Evolutionary conservation across 805 yeast genomes (phyloP).

Genomic region (Brettanomyces anomalus): DNA sequence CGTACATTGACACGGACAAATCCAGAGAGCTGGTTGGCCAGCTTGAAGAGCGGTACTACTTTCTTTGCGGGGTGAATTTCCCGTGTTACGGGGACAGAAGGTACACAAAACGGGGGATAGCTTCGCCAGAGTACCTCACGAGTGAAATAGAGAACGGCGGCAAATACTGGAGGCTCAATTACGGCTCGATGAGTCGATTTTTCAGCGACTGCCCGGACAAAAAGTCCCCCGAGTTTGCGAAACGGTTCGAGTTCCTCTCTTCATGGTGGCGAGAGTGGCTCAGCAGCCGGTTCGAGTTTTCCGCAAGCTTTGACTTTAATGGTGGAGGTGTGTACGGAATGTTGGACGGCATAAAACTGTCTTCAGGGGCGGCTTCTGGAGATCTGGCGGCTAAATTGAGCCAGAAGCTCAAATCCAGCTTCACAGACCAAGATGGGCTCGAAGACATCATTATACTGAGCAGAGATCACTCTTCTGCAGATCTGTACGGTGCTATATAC

Average conservation of each 20-base stretch:
- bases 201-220: neutral
- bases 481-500: slow-evolving; percentile 25
- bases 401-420: neutral
- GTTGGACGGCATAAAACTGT: slow-evolving; percentile 20
- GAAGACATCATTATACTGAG: slow-evolving; percentile 18
- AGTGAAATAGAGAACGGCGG: slow-evolving; percentile 24
- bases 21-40: slow-evolving; percentile 23
- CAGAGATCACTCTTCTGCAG: slow-evolving; percentile 23
- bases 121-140: slow-evolving; percentile 26
- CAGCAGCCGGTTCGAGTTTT: slow-evolving; percentile 18
- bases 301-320: slow-evolving; percentile 16
- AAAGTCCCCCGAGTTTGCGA: neutral
- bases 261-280: slow-evolving; percentile 33
- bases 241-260: slow-evolving; percentile 5
- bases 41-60: slow-evolving; percentile 26
- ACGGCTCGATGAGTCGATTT: slow-evolving; percentile 19
- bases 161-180: slow-evolving; percentile 24
- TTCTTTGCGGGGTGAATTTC: slow-evolving; percentile 21
- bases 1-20: slow-evolving; percentile 24
- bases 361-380: slow-evolving; percentile 22
- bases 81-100: slow-evolving; percentile 8
- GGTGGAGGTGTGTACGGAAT: slow-evolving; percentile 28
- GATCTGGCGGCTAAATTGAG: slow-evolving; percentile 11
- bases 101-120: slow-evolving; percentile 19
- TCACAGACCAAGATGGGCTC: slow-evolving; percentile 6